Base-by-base conservation (phyloP, 2,329 filamentous ascomycete genomes). In the Westerdykella sp. region DNA sequence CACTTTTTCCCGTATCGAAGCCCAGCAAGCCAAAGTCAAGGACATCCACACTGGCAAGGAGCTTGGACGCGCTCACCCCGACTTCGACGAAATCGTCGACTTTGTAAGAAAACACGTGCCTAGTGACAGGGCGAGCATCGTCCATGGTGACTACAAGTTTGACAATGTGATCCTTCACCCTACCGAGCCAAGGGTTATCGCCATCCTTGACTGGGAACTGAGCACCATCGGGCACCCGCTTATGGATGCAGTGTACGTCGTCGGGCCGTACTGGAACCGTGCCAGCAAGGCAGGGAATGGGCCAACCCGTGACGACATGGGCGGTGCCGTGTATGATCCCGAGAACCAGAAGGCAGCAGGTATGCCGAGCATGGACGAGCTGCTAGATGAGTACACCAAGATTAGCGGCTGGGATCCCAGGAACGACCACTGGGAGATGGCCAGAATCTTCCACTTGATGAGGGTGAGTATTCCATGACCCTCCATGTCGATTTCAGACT, bases 161-260 rank as follows among this genome's bases (percentile, higher is more conserved):
- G 72, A 74, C 46, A 75, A 74, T 42, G 48, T 74, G 5, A 69
- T 73, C 15, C 94, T 94, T 65, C 87, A 95, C 70, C 84, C 84
- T 66, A 90, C 86, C 0, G 85, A 91, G 65, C 81, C 90, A 5
- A 75, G 83, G 37, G 89, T 97, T 12, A 88, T 97, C 68, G 91
- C 89, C 1, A 87, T 97, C 41, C 70, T 97, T 6, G 93, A 97
- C 70, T 97, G 91, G 91, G 91, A 97, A 69, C 89, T 97, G 85
- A 89, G 87, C 34, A 97, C 91, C 0, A 81, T 96, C 43, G 91
- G 91, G 10, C 91, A 98, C 63, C 91, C 93, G 1, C 78, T 96
- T 21, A 89, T 87, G 28, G 91, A 97, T 65, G 75, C 95, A 31
- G 81, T 85, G 63, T 97, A 96, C 68, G 74, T 95, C n/a, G 66